Base-by-base conservation (phyloP, 495 filamentous ascomycete species). In the Achaetomiella virescens region DNA sequence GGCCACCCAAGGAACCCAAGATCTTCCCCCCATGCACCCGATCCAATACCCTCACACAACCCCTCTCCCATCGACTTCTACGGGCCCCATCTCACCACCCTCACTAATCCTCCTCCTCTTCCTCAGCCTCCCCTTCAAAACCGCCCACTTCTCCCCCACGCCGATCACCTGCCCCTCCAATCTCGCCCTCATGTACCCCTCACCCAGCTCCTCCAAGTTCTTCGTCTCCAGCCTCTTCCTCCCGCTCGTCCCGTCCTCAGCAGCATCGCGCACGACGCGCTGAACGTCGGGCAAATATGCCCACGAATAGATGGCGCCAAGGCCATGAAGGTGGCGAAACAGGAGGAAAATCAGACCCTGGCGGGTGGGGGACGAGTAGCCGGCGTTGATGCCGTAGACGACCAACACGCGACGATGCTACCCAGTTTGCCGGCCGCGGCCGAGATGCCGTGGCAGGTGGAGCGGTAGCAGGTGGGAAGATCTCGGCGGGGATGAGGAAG, bases 381-480 rank as follows among this genome's bases (percentile, higher is more conserved):
- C 63, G 25, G 53, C 29, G 50, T 72, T 64, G 48, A 72, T 70
- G 55, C 74, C 80, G 67, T 81, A 78, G 24, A 75, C 71, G 55
- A 74, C 66, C 40, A 81, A 71, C n/a, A 72, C 61, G 18, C 78
- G 38, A 81, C 53, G 68, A 89, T 93, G 59, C 88, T 85, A 22
- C 91, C 90, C 22, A 95, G 66, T 66, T 96, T 96, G 36, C 91
- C 91, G 3, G 84, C 78, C 0, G 88, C 91, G 24, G 90, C 91
- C 5, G 86, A 90, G 68, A 96, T 83, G 54, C 91, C 91, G 72
- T 95, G 89, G 33, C 84, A 89, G 36, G 88, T 90, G 29, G 83
- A 89, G 11, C 91, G 81, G 71, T 91, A 93, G 29, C 86, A 83
- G 0, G 91, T 95, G 91, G 91, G 79, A 92, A 96, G 54, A 86